A percentile compares a stretch with the other conserved stretches of the same genome.
Conservation (phyloP, 208 protist species). For the Novymonas esmeraldas region DNA sequence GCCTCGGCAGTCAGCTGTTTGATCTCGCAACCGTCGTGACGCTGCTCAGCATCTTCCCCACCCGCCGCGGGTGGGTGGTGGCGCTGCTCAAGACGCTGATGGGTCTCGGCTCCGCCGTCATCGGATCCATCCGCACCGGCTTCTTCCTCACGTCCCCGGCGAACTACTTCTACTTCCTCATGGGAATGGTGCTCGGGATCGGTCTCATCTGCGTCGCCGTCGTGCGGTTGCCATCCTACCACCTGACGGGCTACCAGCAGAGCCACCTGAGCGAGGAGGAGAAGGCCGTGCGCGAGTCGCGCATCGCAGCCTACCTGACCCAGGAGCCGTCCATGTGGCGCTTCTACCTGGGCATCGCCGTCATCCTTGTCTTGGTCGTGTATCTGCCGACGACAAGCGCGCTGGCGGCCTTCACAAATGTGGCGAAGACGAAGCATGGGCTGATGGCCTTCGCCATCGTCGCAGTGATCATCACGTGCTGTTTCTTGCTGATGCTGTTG, state of each 20-base stretch:
- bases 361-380: slow-evolving; percentile 56
- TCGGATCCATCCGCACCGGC: slow-evolving; percentile 52
- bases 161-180: slow-evolving; percentile 68
- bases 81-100: slow-evolving; percentile 73
- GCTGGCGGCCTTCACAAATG: slow-evolving; percentile 39
- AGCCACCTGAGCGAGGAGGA: slow-evolving; percentile 31
- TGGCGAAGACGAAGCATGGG: neutral
- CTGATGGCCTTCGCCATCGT: slow-evolving; percentile 43
- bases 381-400: slow-evolving; percentile 61
- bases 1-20: slow-evolving; percentile 48
- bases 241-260: slow-evolving; percentile 55
- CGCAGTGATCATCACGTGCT: slow-evolving; percentile 28
- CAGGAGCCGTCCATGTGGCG: slow-evolving; percentile 60
- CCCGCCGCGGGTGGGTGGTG: slow-evolving; percentile 44
- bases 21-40: slow-evolving; percentile 56
- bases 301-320: slow-evolving; percentile 39
- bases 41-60: slow-evolving; percentile 64
- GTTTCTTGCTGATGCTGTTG: slow-evolving; percentile 28
- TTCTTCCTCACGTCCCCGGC: slow-evolving; percentile 42
- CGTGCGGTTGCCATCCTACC: slow-evolving; percentile 62
- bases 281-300: slow-evolving; percentile 13
- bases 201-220: slow-evolving; percentile 32
- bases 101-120: slow-evolving; percentile 64
- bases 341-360: slow-evolving; percentile 50
- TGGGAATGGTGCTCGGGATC: slow-evolving; percentile 28